A percentile compares a stretch with the other conserved stretches of the same genome.
These are phyloP conservation scores for Candida oleophila DNA, from an alignment of 805 yeast species.

Conservation along the genomic window DNA sequence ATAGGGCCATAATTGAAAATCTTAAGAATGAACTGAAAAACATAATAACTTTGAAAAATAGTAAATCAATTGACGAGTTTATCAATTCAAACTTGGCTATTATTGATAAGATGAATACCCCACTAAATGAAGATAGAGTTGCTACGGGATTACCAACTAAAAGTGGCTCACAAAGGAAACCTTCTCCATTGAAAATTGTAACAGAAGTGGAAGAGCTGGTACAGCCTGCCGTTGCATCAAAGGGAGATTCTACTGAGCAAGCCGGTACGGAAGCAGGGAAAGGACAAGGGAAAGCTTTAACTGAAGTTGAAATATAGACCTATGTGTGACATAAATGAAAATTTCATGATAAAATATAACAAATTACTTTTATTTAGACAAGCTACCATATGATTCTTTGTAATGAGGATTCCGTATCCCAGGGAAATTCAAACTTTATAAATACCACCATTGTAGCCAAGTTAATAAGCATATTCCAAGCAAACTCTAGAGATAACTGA, in stretches of 20 bases:
- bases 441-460: slow-evolving; percentile 54
- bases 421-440: slow-evolving; percentile 57
- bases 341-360: background rate
- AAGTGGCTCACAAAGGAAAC: background rate
- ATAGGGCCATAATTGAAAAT: slow-evolving; percentile 14
- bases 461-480: slow-evolving; percentile 63
- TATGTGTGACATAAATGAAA: background rate
- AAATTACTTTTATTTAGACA: no score
- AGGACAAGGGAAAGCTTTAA: slow-evolving; percentile 2
- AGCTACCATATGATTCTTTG: slow-evolving; percentile 89
- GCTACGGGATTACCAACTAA: slow-evolving; percentile 1
- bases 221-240: background rate
- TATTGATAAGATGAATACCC: slow-evolving; percentile 19
- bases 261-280: background rate
- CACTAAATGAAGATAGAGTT: slow-evolving; percentile 3
- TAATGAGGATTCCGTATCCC: slow-evolving; percentile 58
- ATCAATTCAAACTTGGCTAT: slow-evolving; percentile 28
- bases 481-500: slow-evolving; percentile 46
- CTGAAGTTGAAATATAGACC: slow-evolving; percentile 3
- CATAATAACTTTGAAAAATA: slow-evolving; percentile 17
- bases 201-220: slow-evolving; percentile 1
- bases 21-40: slow-evolving; percentile 21
- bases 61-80: slow-evolving; percentile 27
- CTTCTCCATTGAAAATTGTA: background rate
- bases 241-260: background rate